phyloP scores from a whole-genome alignment of 768 basidiomycete species.

The Stropharia rugosoannulata region DNA sequence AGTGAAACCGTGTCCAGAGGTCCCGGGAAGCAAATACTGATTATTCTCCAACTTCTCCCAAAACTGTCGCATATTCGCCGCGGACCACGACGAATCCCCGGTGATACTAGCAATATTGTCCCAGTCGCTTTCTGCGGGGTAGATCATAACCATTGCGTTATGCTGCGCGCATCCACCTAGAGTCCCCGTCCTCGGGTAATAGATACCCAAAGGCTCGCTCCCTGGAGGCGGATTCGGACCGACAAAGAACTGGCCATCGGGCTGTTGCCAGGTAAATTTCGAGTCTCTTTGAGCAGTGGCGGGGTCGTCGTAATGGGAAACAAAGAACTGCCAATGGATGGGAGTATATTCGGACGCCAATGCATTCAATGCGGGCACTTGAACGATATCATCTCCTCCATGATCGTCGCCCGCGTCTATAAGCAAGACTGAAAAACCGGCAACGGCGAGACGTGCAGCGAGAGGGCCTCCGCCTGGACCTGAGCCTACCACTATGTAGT shows the following conservation, averaged over 20 bases:
- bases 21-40: slow-evolving; percentile 3
- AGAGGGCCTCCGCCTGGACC: slow-evolving; percentile 7
- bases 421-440: slow-evolving; percentile 5
- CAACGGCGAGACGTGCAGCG: slow-evolving; percentile 5
- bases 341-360: slow-evolving; percentile 2
- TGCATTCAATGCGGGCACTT: neutral
- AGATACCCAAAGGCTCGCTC: slow-evolving; percentile 4
- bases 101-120: slow-evolving; percentile 4
- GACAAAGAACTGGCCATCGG: slow-evolving; percentile 2
- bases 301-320: slow-evolving; percentile 3
- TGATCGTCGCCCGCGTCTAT: slow-evolving; percentile 6
- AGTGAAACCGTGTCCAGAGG: slow-evolving; percentile 1
- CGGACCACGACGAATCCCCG: slow-evolving; percentile 4
- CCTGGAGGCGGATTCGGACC: slow-evolving; percentile 4
- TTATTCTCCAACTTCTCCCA: slow-evolving; percentile 5
- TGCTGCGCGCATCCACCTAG: slow-evolving; percentile 4
- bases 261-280: slow-evolving; percentile 5
- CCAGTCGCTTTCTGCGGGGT: slow-evolving; percentile 7
- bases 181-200: slow-evolving; percentile 3
- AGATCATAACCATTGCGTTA: slow-evolving; percentile 7
- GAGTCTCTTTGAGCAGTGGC: slow-evolving; percentile 5
- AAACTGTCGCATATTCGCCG: slow-evolving; percentile 3
- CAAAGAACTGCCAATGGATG: slow-evolving; percentile 3
- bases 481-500: slow-evolving; percentile 5
- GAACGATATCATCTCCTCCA: neutral